Conservation (phyloP, 176 grass and related monocot species). For the Elymus sibiricus region DNA sequence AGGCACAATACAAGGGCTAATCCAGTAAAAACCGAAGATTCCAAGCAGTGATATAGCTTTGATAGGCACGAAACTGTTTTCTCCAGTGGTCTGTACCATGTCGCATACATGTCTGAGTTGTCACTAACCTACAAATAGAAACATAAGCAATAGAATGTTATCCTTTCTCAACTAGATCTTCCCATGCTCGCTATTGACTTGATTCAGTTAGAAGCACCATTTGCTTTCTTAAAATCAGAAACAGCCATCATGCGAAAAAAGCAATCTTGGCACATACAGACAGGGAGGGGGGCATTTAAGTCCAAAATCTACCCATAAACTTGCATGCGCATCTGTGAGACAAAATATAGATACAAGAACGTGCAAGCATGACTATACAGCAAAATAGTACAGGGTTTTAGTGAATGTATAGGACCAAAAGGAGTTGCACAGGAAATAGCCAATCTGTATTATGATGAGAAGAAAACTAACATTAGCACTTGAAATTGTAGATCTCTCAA, state of each 20-base stretch:
- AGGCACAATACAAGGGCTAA: slow-evolving; percentile 79
- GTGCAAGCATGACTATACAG: neutral
- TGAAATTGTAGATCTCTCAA: slow-evolving; percentile 66
- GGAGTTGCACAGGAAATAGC: slow-evolving; percentile 3
- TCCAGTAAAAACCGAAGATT: slow-evolving; percentile 93
- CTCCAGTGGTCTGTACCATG: slow-evolving; percentile 92
- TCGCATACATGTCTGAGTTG: slow-evolving; percentile 70
- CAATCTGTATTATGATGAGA: slow-evolving; percentile 4
- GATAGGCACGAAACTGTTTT: slow-evolving; percentile 98
- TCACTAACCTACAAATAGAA: slow-evolving; percentile 57
- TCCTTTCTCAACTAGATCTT: neutral
- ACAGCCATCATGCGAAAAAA: neutral
- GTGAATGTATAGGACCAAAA: neutral
- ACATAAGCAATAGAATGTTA: slow-evolving; percentile 22
- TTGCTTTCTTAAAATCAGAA: slow-evolving; percentile 12
- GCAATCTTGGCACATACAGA: neutral
- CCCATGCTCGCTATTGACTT: neutral
- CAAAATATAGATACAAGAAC: neutral
- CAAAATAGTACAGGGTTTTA: neutral
- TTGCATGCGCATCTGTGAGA: neutral
- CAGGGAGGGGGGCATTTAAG: neutral
- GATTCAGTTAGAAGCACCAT: slow-evolving; percentile 10
- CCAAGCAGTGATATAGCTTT: slow-evolving; percentile 93
- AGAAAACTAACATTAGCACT: slow-evolving; percentile 62
- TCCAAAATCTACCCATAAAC: slow-evolving; percentile 7